Evolutionary conservation across 176 grass and related monocot species (phyloP).

Genomic region (Zizania latifolia): DNA sequence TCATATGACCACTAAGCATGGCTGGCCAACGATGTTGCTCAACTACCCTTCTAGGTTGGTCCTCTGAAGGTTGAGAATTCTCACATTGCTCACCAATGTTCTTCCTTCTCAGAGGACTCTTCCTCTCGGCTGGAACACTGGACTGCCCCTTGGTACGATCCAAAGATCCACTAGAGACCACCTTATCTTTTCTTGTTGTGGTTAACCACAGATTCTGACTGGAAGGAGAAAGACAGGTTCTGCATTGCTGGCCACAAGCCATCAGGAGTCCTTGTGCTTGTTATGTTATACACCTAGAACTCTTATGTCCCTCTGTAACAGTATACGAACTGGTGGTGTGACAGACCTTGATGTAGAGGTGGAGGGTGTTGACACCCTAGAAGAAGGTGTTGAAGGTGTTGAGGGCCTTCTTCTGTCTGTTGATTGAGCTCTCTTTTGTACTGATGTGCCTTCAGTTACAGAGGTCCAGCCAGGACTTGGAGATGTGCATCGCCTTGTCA

Average conservation of each 20-base stretch:
- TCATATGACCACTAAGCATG: slow-evolving; percentile 43
- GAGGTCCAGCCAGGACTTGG: slow-evolving; percentile 27
- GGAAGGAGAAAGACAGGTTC: slow-evolving; percentile 68
- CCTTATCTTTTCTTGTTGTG: slow-evolving; percentile 52
- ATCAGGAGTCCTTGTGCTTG: slow-evolving; percentile 37
- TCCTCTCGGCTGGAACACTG: slow-evolving; percentile 40
- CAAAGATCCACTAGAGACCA: slow-evolving; percentile 11
- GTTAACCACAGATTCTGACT: slow-evolving; percentile 48
- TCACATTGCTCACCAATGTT: slow-evolving; percentile 55
- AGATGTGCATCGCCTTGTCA: slow-evolving; percentile 53
- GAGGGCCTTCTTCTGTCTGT: slow-evolving; percentile 68
- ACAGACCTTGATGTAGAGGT: slow-evolving; percentile 41
- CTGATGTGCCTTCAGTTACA: slow-evolving; percentile 18
- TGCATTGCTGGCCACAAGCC: slow-evolving; percentile 95
- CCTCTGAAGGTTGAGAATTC: slow-evolving; percentile 47
- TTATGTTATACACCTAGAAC: slow-evolving; percentile 37
- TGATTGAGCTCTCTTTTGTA: slow-evolving; percentile 62
- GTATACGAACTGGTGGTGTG: slow-evolving; percentile 59
- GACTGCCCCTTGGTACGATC: slow-evolving; percentile 14
- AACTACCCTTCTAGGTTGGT: slow-evolving; percentile 36
- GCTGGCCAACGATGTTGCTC: slow-evolving; percentile 63
- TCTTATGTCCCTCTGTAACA: slow-evolving; percentile 36
- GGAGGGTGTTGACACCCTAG: slow-evolving; percentile 49
- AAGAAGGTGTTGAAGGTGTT: slow-evolving; percentile 48
- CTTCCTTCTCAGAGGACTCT: slow-evolving; percentile 70